Conservation (phyloP, 148 eudicot species). For the Polygonum aviculare region DNA sequence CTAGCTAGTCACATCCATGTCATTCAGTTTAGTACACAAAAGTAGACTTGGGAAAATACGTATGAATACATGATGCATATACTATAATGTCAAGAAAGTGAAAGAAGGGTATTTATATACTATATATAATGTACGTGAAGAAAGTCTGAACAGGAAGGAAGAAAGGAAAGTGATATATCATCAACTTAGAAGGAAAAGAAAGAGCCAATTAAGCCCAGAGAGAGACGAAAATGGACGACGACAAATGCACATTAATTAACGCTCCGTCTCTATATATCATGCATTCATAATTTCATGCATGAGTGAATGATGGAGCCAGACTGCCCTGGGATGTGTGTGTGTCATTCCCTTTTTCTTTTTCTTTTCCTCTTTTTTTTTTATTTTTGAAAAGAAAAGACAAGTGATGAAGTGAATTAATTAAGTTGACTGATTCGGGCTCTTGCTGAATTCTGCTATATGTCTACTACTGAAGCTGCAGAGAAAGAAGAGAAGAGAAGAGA, state of each 20-base stretch:
- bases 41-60: too few species aligned
- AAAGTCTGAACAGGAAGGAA: not conserved
- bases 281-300: not conserved
- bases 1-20: not conserved
- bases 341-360: not conserved
- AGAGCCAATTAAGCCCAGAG: not conserved
- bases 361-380: too few species aligned
- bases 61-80: too few species aligned
- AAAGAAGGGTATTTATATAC: not conserved
- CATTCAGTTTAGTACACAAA: too few species aligned
- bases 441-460: not conserved
- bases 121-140: not conserved
- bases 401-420: not conserved
- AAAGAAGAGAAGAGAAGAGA: slow-evolving; percentile 15
- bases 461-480: not conserved
- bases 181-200: not conserved
- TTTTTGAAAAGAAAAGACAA: not conserved
- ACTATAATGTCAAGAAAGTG: not conserved
- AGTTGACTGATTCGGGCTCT: slow-evolving; percentile 1
- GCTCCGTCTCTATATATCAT: not conserved
- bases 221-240: not conserved
- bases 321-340: not conserved
- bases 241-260: not conserved
- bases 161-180: not conserved
- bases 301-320: not conserved